Evolutionary conservation across 306 rosid species (phyloP).

Genomic region (Arachis stenosperma): DNA sequence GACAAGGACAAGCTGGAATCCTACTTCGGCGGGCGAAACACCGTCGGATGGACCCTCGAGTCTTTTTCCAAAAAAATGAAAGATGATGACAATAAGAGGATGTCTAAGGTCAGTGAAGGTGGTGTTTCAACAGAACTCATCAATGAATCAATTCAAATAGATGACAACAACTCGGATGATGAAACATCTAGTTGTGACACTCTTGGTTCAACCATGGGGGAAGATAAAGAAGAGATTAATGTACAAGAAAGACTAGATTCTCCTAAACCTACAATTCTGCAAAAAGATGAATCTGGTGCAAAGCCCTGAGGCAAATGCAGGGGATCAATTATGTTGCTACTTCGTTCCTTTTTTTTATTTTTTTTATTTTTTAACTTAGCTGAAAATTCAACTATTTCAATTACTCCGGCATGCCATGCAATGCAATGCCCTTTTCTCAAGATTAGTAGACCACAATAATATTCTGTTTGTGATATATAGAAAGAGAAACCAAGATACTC

Average conservation of each 20-base stretch:
- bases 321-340: too few species aligned
- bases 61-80: slow-evolving; percentile 59
- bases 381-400: too few species aligned
- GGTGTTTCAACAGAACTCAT: slow-evolving; percentile 46
- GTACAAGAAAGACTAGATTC: too few species aligned
- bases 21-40: slow-evolving; percentile 65
- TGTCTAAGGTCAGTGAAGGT: slow-evolving; percentile 39
- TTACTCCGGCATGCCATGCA: too few species aligned
- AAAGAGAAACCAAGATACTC: too few species aligned
- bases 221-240: neutral
- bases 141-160: slow-evolving; percentile 40
- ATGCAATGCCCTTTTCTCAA: too few species aligned
- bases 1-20: slow-evolving; percentile 63
- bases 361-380: too few species aligned
- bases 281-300: neutral
- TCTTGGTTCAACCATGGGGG: slow-evolving; percentile 36
- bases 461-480: too few species aligned
- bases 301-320: too few species aligned
- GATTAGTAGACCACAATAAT: too few species aligned
- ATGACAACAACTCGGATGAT: slow-evolving; percentile 44
- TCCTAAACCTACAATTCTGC: too few species aligned
- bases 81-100: slow-evolving; percentile 59
- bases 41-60: slow-evolving; percentile 50
- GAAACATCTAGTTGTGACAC: slow-evolving; percentile 40
- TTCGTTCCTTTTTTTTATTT: too few species aligned